A percentile compares a stretch with the other conserved stretches of the same genome.
phyloP scores from a whole-genome alignment of 2,329 filamentous ascomycete species.

The Aureobasidium subglaciale region DNA sequence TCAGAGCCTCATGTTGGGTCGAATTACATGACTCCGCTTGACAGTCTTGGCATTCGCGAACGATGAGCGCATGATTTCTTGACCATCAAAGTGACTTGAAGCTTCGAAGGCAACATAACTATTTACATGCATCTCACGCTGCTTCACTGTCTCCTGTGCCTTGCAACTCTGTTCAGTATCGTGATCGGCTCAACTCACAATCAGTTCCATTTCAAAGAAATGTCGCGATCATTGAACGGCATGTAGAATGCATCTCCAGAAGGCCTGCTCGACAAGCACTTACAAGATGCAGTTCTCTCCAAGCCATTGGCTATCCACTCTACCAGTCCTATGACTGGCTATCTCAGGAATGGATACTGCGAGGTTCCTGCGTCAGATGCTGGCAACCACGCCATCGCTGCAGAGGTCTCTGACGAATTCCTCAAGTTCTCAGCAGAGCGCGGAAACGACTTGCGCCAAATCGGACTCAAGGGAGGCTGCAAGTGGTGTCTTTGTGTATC shows the following conservation, averaged over 20 bases:
- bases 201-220: conserved; percentile 20
- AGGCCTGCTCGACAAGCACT: neutral
- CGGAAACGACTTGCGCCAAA: conserved; percentile 52
- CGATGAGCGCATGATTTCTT: conserved; percentile 5
- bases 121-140: neutral
- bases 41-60: conserved; percentile 3
- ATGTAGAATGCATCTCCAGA: neutral
- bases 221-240: conserved; percentile 32
- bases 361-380: conserved; percentile 46
- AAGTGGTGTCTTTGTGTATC: conserved; percentile 58
- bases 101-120: neutral
- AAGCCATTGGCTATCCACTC: conserved; percentile 53
- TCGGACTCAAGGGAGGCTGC: conserved; percentile 51
- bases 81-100: neutral
- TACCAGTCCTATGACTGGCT: conserved; percentile 53
- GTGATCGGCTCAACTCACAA: conserved; percentile 7
- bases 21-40: conserved; percentile 1
- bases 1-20: neutral
- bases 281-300: conserved; percentile 42
- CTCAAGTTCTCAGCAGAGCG: conserved; percentile 53
- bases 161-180: neutral
- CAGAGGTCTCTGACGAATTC: conserved; percentile 52
- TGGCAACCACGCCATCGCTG: conserved; percentile 56
- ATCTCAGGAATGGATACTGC: conserved; percentile 56
- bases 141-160: neutral